Evolutionary conservation across 108 stramenopile species (phyloP).

Genomic region (Aurantiochytrium sp.): DNA sequence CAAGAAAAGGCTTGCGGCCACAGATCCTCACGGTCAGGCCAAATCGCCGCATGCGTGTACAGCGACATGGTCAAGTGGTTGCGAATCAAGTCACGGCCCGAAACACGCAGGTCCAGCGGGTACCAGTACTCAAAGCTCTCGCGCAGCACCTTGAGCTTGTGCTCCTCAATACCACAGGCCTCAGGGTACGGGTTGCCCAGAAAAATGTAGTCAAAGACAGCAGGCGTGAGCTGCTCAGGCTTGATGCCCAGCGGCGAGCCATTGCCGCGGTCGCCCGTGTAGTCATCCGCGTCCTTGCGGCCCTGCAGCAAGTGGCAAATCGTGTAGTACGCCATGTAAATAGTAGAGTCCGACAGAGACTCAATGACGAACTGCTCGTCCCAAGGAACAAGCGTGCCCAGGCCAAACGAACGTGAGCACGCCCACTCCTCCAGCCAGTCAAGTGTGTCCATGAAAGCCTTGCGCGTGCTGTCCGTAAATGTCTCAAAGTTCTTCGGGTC

Average conservation of each 20-base stretch:
- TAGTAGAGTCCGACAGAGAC: constrained; percentile 88
- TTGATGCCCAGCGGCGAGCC: constrained; percentile 75
- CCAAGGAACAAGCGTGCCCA: constrained; percentile 92
- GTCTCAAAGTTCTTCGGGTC: constrained; percentile 74
- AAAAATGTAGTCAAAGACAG: constrained; percentile 88
- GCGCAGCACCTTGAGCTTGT: constrained; percentile 67
- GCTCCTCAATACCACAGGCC: constrained; percentile 59
- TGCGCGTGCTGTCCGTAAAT: constrained; percentile 64
- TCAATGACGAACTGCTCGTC: constrained; percentile 94
- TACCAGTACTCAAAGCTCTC: constrained; percentile 88
- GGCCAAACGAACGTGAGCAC: constrained; percentile 88
- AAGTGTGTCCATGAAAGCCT: constrained; percentile 70
- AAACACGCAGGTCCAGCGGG: constrained; percentile 92
- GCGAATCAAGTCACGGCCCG: constrained; percentile 90
- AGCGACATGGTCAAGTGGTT: constrained; percentile 97
- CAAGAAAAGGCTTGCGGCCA: constrained; percentile 83
- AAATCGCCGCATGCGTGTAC: constrained; percentile 94
- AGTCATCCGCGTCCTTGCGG: constrained; percentile 31
- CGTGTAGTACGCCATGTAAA: constrained; percentile 98
- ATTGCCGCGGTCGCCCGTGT: constrained; percentile 67
- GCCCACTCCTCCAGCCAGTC: constrained; percentile 98
- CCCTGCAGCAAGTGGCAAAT: constrained; percentile 83
- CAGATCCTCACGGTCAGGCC: constrained; percentile 65
- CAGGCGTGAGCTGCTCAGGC: constrained; percentile 68
- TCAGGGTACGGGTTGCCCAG: constrained; percentile 64